Conservation (phyloP, 768 basidiomycete species). For the Dioszegia hungarica region DNA sequence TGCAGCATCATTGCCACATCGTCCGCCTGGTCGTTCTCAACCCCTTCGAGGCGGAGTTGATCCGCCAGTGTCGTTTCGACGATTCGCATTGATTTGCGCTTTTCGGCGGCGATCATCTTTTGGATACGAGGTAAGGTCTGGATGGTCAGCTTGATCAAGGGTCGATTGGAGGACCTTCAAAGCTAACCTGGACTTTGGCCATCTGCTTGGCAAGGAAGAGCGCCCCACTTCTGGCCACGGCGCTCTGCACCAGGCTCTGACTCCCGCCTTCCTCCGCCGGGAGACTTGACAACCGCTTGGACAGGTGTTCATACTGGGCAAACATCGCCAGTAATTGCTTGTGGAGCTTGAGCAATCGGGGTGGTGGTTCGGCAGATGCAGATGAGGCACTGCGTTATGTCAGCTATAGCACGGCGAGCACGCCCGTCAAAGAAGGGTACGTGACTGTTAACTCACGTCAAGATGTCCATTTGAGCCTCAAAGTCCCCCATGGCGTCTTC, state of each 20-base stretch:
- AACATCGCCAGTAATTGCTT: constrained; percentile 81
- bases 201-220: constrained; percentile 84
- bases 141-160: constrained; percentile 81
- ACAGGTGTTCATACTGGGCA: constrained; percentile 78
- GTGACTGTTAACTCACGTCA: constrained; percentile 64
- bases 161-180: constrained; percentile 71
- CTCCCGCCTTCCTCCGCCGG: constrained; percentile 63
- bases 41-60: constrained; percentile 11
- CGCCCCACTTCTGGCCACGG: constrained; percentile 70
- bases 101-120: constrained; percentile 25
- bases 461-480: constrained; percentile 70
- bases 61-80: constrained; percentile 24
- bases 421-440: too few relatives aligned
- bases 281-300: constrained; percentile 74
- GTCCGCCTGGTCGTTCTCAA: constrained; percentile 57
- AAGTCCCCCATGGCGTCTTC: constrained; percentile 79
- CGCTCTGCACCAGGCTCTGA: constrained; percentile 77
- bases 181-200: constrained; percentile 66
- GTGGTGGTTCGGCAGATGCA: constrained; percentile 49
- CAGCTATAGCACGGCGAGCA: neutral
- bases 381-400: constrained; percentile 54
- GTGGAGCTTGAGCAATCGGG: constrained; percentile 54
- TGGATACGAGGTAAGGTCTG: constrained; percentile 53
- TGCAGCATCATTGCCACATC: constrained; percentile 72
- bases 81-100: constrained; percentile 22